Evolutionary conservation across 208 protist genomes (phyloP).

Genomic region (Crithidia bombi): DNA sequence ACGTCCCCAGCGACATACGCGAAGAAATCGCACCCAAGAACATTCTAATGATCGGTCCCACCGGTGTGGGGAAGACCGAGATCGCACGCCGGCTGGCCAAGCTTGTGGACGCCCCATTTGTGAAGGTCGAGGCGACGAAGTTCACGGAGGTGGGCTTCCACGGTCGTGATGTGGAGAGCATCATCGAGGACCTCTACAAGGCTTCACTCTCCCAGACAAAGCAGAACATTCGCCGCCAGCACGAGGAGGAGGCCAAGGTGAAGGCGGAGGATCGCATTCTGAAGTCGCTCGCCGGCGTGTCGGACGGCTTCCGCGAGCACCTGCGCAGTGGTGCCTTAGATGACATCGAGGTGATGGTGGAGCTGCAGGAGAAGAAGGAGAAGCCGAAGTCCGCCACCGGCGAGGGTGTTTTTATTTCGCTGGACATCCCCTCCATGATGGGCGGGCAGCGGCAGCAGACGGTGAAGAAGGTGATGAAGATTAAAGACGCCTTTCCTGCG

Average conservation of each 20-base stretch:
- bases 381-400: conserved; percentile 80
- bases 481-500: conserved; percentile 92
- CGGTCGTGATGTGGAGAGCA: conserved; percentile 97
- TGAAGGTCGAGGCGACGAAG: conserved; percentile 99
- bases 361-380: conserved; percentile 92
- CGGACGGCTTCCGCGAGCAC: conserved; percentile 94
- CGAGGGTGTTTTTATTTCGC: conserved; percentile 87
- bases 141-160: conserved; percentile 98
- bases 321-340: conserved; percentile 93
- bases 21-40: conserved; percentile 96
- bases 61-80: conserved; percentile 96
- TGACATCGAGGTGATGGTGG: conserved; percentile 92
- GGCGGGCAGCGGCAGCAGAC: conserved; percentile 71
- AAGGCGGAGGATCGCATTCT: conserved; percentile 92
- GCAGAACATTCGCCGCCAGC: conserved; percentile 88
- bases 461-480: conserved; percentile 93
- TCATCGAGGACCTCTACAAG: conserved; percentile 97
- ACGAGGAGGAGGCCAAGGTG: conserved; percentile 82
- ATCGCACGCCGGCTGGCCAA: conserved; percentile 97
- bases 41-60: conserved; percentile 96
- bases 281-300: conserved; percentile 83
- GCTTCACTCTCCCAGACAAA: conserved; percentile 92
- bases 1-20: conserved; percentile 86
- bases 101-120: conserved; percentile 96
- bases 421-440: conserved; percentile 89